Base-by-base conservation (phyloP, 192 early-diverging fungal genomes). In the Linnemannia elongata region DNA sequence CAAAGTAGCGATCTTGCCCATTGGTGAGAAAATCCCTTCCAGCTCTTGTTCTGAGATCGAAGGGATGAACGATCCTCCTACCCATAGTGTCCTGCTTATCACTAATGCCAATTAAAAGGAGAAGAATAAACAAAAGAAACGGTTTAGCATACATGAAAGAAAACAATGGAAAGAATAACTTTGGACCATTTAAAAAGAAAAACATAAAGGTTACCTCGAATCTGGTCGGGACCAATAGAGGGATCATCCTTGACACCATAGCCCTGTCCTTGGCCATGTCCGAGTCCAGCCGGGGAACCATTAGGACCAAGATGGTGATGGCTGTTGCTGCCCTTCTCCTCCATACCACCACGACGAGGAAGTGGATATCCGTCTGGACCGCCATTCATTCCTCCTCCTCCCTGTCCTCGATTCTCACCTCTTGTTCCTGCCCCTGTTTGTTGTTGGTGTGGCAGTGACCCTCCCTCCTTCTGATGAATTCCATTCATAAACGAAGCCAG, bases 71-170 rank as follows among this genome's bases (percentile, higher is more conserved):
- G 78, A 81, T 18, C 87, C 82, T 27, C 83, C 89, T 6, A 90
- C 89, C 72, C 88, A 90, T 33, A 90, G 79, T 0, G 89, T 90
- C 74, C 89, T 42, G 66, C 83, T 90, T 24, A 90, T 78, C 27
- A 90, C 89, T 90, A 41, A 41, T 77, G 13, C 12, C 24, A 17
- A 38, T 47, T 0, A 57, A 20, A 60, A 63, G 38, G 38, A 60
- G 38, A 70, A 20, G 4, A 52, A 52, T 45, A 45, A 52, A 69
- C 9, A 68, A 68, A 82, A 6, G 36, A 71, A 30, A 15, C 13
- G 60, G n/a, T n/a, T 66, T 17, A 79, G 39, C 54, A 45, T 54
- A 44, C 5, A 5, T 20, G 22, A 73, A 60, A 22, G n/a, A 38
- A 52, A 20, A n/a, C n/a, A 41, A 55, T 30, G 3, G 60, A 20